Conservation (phyloP, 345 rosid species). For the Corymbia maculata region DNA sequence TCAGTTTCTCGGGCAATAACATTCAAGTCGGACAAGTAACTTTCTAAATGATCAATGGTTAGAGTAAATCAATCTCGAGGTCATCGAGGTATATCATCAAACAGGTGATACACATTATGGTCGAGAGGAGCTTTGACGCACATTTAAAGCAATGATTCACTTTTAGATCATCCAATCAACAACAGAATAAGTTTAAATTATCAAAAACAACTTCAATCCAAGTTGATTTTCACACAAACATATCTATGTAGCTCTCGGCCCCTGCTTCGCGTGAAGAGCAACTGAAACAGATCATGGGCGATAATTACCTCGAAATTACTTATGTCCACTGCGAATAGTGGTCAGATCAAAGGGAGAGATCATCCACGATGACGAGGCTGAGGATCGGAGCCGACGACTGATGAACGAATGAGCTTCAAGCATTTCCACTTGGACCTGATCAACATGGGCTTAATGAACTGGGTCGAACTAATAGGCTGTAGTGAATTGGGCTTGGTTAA, state of each 20-base stretch:
- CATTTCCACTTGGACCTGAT: not conserved
- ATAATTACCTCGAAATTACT: not conserved
- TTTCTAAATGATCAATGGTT: not conserved
- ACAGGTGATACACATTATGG: not conserved
- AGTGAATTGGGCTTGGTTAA: too few relatives aligned
- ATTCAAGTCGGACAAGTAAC: not conserved
- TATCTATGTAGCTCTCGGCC: not conserved
- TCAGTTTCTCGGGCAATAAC: not conserved
- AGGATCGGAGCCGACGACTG: accelerated
- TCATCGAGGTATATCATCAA: not conserved
- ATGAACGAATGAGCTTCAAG: not conserved
- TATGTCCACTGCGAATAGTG: accelerated
- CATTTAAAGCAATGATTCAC: not conserved
- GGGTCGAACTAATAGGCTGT: not conserved
- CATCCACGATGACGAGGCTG: too few relatives aligned
- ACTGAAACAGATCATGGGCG: not conserved
- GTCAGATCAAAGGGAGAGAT: not conserved
- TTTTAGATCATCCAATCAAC: not conserved
- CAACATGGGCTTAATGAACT: accelerated
- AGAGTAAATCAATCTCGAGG: not conserved
- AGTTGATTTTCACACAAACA: too few relatives aligned
- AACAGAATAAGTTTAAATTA: too few relatives aligned
- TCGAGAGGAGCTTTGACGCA: not conserved
- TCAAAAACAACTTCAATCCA: too few relatives aligned
- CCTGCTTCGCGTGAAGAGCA: not conserved